Evolutionary conservation across 176 grass and related monocot genomes (phyloP), one percentile per base, ranked within the genome.

Genomic region (Oryza longistaminata): DNA sequence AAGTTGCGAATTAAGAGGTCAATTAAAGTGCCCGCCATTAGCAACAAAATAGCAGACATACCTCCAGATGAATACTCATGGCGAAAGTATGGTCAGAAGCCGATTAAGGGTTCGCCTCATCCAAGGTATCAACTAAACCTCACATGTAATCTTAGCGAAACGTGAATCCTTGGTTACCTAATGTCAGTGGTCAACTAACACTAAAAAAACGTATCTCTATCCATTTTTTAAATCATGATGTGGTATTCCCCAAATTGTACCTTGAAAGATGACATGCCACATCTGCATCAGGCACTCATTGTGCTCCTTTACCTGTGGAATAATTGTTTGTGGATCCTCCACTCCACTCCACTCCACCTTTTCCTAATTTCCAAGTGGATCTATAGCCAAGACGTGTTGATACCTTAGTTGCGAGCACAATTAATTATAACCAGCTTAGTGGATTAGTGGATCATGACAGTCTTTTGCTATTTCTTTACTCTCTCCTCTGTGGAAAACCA

Each of bases 21-120:
- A 16, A 96, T 99, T n/a, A 99, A 91, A 81, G 93, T 99, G 68
- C 96, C 96, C 1, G 93, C 96, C 40, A 96, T 99, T 72, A 99
- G 96, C 81, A 96, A 96, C 66, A 99, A 99, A 53, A 91, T 99
- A 55, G 90, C 93, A 4, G 96, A 99, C 70, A 96, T 99, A 88
- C 96, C 96, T 2, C 81, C 91, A 3, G 96, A 99, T 65, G 96
- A 99, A 40, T 99, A 94, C 52, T 99, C 96, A 11, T 99, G 96
- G 96, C 88, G 96, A 21, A 99, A 99, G 83, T 99, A 99, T 24
- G 96, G 96, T 22, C 96, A 99, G 45, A 99, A 99, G 64, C 96
- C 96, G 9, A 99, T 99, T 16, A 99, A 99, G 85, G 96, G 96
- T 37, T 99, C 96, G 65, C 96, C 96, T 74, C 96, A 99, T 79